Base-by-base conservation (phyloP, 2,329 filamentous ascomycete genomes). In the Alternaria consortialis region DNA sequence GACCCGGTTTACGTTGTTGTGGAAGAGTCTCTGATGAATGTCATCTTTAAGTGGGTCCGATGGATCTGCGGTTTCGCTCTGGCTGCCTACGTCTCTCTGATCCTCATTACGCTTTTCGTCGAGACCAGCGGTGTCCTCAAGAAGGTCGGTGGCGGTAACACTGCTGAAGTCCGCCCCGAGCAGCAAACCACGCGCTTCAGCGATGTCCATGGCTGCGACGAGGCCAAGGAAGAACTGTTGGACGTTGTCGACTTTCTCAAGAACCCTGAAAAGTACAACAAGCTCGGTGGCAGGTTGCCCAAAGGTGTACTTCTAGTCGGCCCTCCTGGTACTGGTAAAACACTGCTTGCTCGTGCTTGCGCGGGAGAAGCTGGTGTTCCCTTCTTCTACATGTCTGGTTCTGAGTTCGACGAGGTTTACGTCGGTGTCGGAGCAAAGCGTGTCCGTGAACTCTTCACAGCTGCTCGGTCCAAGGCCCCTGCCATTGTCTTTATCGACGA, bases 311-410 rank as follows among this genome's bases (percentile, higher is more conserved):
- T 99, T 52, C 87, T 99, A 25, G 93, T 97, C 74, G 95, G 95
- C 0, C 95, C 95, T 75, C 95, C 95, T 53, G 95, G 95, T 82
- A 99, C 95, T 63, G 95, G 95, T 82, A 99, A 99, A 83, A 99
- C 95, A 12, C 87, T 99, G 40, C 87, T 99, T 63, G 95, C 95
- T 65, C 90, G 95, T 73, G 96, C 95, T 56, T 95, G 99, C 62
- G 95, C 95, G 48, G 95, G 95, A 53, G 95, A 99, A 82, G 94
- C 95, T 55, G 95, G 94, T 57, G 95, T 99, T 17, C 95, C 95
- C 1, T 99, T 99, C 85, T 99, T 98, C 85, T 99, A 97, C 86
- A 98, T 99, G 94, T 99, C 95, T 74, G 95, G 95, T 52, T 97
- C 93, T 60, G 95, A 99, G 79, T 99, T 99, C 76, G 95, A 99